These are phyloP conservation scores for Citrus australasica DNA, from an alignment of 345 rosid species.

Conservation along the genomic window DNA sequence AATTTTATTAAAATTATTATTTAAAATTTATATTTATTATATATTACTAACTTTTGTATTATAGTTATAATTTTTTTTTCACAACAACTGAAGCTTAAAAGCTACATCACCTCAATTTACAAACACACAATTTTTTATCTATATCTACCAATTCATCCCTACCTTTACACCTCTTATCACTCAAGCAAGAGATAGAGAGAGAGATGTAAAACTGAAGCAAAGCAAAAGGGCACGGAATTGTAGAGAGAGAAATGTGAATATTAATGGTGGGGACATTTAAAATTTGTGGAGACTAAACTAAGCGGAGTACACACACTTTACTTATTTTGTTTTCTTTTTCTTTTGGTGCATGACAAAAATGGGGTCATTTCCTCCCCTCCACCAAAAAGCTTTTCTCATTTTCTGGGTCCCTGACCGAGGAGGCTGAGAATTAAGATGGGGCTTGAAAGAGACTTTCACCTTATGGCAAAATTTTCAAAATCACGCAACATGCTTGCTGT, in stretches of 20 bases:
- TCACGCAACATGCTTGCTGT: slow-evolving; percentile 33
- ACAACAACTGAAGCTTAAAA: too few species aligned
- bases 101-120: accelerated
- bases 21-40: too few species aligned
- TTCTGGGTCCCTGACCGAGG: slow-evolving; percentile 20
- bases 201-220: slow-evolving; percentile 61
- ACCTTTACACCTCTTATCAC: slow-evolving; percentile 42
- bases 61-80: too few species aligned
- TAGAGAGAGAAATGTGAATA: slow-evolving; percentile 30
- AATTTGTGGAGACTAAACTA: neutral
- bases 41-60: too few species aligned
- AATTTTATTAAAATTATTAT: too few species aligned
- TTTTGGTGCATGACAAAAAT: slow-evolving; percentile 49
- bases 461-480: slow-evolving; percentile 19
- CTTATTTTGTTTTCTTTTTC: slow-evolving; percentile 1
- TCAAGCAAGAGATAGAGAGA: slow-evolving; percentile 12
- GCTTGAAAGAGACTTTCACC: slow-evolving; percentile 24
- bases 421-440: neutral
- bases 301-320: neutral
- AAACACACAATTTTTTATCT: neutral
- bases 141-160: slow-evolving; percentile 7
- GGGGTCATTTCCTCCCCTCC: slow-evolving; percentile 27
- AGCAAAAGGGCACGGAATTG: slow-evolving; percentile 36
- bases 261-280: slow-evolving; percentile 26
- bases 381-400: slow-evolving; percentile 10